These are phyloP conservation scores for Albatrellus ellisii DNA, from an alignment of 768 basidiomycete genomes.

Conservation along the genomic window DNA sequence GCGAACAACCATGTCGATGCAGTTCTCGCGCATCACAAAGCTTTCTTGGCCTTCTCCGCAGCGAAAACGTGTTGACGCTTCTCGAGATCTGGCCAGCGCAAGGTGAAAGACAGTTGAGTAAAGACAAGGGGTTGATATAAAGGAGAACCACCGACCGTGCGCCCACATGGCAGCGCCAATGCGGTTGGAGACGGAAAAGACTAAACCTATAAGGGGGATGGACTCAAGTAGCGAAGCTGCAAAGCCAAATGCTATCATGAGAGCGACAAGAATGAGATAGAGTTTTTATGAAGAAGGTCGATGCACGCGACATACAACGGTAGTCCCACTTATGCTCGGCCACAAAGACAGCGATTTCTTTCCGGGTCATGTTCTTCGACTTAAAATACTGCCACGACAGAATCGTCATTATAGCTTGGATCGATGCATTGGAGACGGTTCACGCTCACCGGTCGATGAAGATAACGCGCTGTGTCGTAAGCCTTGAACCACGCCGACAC, in stretches of 20 bases:
- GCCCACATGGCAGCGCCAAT: constrained; percentile 96
- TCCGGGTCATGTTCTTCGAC: constrained; percentile 66
- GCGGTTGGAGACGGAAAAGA: constrained; percentile 77
- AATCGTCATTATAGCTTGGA: not conserved
- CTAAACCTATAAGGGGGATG: constrained; percentile 68
- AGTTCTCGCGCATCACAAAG: no score
- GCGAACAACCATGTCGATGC: no score
- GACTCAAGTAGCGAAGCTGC: constrained; percentile 69
- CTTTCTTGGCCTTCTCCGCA: constrained; percentile 24
- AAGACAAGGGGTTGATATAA: not conserved
- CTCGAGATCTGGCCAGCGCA: constrained; percentile 37
- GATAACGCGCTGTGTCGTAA: constrained; percentile 47
- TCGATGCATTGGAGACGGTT: not conserved
- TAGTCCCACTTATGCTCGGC: constrained; percentile 91
- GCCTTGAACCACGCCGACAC: constrained; percentile 54
- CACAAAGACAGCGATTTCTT: constrained; percentile 62
- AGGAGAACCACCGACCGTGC: constrained; percentile 35
- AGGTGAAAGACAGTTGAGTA: not conserved
- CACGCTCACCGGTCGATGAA: constrained; percentile 51
- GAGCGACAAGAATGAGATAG: not conserved
- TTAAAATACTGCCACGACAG: constrained; percentile 54
- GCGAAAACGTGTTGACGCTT: constrained; percentile 41
- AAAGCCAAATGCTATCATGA: constrained; percentile 68
- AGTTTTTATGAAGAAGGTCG: not conserved
- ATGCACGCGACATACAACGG: constrained; percentile 31